phyloP scores from a whole-genome alignment of 495 filamentous ascomycete species.

The Aspergillus panamensis region DNA sequence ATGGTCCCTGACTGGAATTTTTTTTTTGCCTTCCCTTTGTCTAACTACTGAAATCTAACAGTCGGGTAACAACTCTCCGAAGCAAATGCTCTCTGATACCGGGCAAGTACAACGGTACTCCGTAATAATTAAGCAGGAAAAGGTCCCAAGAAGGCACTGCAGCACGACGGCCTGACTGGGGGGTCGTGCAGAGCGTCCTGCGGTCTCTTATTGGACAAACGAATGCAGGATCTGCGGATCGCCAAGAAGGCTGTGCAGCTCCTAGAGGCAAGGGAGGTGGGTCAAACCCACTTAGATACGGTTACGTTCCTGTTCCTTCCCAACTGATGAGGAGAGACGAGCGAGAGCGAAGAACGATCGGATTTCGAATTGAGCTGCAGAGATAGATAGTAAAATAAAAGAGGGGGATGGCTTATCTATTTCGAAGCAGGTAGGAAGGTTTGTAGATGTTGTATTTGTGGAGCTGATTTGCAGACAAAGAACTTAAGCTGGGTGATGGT shows the following conservation, averaged over 20 bases:
- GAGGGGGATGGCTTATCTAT: not conserved
- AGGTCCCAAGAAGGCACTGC: not conserved
- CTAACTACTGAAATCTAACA: not conserved
- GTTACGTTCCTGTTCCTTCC: not conserved
- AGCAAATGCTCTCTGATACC: not conserved
- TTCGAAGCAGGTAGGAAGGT: too few species aligned
- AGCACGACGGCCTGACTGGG: constrained; percentile 25
- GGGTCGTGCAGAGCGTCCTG: constrained; percentile 14
- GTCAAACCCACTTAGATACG: constrained; percentile 3
- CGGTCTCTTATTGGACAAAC: constrained; percentile 12
- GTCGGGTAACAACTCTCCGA: constrained; percentile 12
- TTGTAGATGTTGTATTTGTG: too few species aligned
- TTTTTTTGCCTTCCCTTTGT: not conserved
- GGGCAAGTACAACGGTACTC: not conserved
- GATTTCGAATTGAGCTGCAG: constrained; percentile 5
- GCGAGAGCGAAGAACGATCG: not conserved
- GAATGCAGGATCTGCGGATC: constrained; percentile 22
- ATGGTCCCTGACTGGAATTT: not conserved
- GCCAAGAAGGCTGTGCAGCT: constrained; percentile 26
- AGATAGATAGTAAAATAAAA: not conserved
- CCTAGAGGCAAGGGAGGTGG: constrained; percentile 21
- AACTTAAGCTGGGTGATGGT: too few species aligned
- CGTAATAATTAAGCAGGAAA: constrained; percentile 2
- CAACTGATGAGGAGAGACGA: not conserved
- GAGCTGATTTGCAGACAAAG: too few species aligned